Base-by-base conservation (phyloP, 768 basidiomycete genomes). In the Sistotremastrum niveocremeum region DNA sequence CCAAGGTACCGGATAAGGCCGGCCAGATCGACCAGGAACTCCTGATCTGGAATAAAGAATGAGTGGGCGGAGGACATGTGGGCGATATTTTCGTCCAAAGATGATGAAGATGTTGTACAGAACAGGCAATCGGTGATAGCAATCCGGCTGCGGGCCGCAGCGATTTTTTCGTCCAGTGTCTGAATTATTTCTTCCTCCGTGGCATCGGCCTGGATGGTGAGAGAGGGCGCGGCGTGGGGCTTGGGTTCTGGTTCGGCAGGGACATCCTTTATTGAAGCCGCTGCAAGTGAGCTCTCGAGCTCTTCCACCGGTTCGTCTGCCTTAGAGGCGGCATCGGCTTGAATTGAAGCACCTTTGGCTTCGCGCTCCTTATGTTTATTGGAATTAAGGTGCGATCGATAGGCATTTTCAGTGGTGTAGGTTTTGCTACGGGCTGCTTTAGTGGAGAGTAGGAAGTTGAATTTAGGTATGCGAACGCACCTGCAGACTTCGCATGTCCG, bases 41-140 rank as follows among this genome's bases (percentile, higher is more conserved):
- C 87, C 37, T 79, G 79, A 55, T 98, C 93, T 39, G 95, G 95
- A 51, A 99, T 72, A 70, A 94, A 95, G 72, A 98, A 98, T 6
- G 90, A 90, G 64, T 99, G 95, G 0, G 62, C 61, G 42, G 62
- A 59, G 37, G 84, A 78, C 95, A 99, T 99, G 70, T 99, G 95
- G 1, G 71, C 63, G 37, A 93, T 71, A 55, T 81, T 89, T 4
- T 70, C 74, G 11, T 78, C 68, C 34, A 88, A 62, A 7, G 76
- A 67, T 0, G 66, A 32, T 12, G 71, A 66, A 10, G 68, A 59
- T 32, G 66, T 52, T 4, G 75, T 47, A 66, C 95, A 99, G 70
- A 98, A 99, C 46, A 99, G 81, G 60, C 94, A 99, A 41, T 80
- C 67, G 34, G 69, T 63, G 7, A 76, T 62, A 4, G 78, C 73